A percentile compares a stretch with the other conserved stretches of the same genome.
These are phyloP conservation scores for Crithidia sp. DNA, from an alignment of 208 protist genomes.

Conservation along the genomic window DNA sequence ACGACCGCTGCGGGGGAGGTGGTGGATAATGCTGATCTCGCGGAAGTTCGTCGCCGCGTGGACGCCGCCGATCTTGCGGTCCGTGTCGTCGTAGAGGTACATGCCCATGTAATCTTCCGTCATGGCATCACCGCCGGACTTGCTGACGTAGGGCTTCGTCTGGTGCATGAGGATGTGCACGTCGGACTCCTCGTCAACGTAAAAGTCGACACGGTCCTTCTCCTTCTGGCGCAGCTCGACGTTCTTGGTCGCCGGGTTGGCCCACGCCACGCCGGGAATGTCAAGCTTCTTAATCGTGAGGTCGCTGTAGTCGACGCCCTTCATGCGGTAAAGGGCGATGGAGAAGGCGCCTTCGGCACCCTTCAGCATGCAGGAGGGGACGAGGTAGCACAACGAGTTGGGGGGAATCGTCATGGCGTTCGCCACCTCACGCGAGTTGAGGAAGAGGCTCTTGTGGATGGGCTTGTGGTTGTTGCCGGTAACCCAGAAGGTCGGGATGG, in stretches of 20 bases:
- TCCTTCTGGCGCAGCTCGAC: conserved; percentile 38
- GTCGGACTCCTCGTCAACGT: conserved; percentile 69
- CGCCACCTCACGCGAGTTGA: conserved; percentile 77
- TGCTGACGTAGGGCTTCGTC: conserved; percentile 48
- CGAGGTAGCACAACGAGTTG: conserved; percentile 70
- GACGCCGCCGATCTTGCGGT: conserved; percentile 60
- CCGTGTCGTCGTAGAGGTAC: conserved; percentile 81
- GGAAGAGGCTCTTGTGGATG: conserved; percentile 73
- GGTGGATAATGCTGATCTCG: conserved; percentile 78
- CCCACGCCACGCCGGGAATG: conserved; percentile 49
- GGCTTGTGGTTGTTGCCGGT: conserved; percentile 74
- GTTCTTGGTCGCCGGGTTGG: conserved; percentile 38
- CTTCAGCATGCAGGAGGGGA: conserved; percentile 68
- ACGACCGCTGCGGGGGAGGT: conserved; percentile 52
- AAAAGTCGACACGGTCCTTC: conserved; percentile 82
- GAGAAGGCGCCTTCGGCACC: conserved; percentile 44
- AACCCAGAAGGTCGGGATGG: conserved; percentile 62
- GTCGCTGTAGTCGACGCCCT: conserved; percentile 38
- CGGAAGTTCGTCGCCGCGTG: conserved; percentile 83
- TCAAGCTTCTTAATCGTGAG: conserved; percentile 50
- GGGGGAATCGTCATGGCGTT: conserved; percentile 61
- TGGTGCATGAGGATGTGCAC: conserved; percentile 77
- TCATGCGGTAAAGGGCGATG: conserved; percentile 56
- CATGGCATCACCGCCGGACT: conserved; percentile 69
- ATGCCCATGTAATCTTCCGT: conserved; percentile 80